These are phyloP conservation scores for Phialemonium atrogriseum DNA, from an alignment of 2,329 filamentous ascomycete genomes.

Conservation along the genomic window DNA sequence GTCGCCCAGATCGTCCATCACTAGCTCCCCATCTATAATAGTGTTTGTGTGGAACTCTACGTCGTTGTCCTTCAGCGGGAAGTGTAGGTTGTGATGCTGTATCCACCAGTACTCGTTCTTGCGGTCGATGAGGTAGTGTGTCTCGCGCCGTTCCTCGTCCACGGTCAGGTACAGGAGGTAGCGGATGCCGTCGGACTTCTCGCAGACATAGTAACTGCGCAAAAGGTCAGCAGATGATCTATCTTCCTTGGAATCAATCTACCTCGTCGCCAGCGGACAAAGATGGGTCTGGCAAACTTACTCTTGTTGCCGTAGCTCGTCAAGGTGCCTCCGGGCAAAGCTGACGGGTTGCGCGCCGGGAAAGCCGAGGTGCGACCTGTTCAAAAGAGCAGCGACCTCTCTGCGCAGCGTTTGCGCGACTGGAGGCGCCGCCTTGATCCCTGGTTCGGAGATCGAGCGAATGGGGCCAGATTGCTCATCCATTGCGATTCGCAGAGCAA, in stretches of 20 bases:
- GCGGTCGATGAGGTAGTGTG: conserved; percentile 91
- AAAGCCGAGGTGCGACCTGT: conserved; percentile 60
- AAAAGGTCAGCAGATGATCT: conserved; percentile 3
- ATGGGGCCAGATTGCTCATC: no score
- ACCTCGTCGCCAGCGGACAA: no score
- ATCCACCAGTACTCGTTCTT: conserved; percentile 96
- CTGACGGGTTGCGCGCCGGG: conserved; percentile 93
- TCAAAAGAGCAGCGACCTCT: conserved; percentile 70
- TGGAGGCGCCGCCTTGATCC: conserved; percentile 55
- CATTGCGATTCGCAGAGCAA: no score
- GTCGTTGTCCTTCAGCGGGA: conserved; percentile 62
- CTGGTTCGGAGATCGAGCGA: conserved; percentile 49
- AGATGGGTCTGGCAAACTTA: conserved; percentile 25
- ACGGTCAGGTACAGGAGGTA: conserved; percentile 86
- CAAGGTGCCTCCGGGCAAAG: conserved; percentile 72
- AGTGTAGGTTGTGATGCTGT: conserved; percentile 61
- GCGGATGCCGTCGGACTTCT: conserved; percentile 94
- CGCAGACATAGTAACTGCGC: conserved; percentile 83
- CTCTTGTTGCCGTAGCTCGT: conserved; percentile 75
- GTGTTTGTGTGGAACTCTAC: conserved; percentile 69
- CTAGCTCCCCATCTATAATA: conserved; percentile 86
- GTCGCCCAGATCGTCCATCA: conserved; percentile 67
- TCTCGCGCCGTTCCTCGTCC: conserved; percentile 53
- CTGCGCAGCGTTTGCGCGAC: conserved; percentile 55
- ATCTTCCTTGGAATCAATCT: no score